Percentiles rank a stretch among this genome's conserved stretches.
These are phyloP conservation scores for Metarhizium brunneum DNA, from an alignment of 2,329 filamentous ascomycete genomes.

Conservation along the genomic window DNA sequence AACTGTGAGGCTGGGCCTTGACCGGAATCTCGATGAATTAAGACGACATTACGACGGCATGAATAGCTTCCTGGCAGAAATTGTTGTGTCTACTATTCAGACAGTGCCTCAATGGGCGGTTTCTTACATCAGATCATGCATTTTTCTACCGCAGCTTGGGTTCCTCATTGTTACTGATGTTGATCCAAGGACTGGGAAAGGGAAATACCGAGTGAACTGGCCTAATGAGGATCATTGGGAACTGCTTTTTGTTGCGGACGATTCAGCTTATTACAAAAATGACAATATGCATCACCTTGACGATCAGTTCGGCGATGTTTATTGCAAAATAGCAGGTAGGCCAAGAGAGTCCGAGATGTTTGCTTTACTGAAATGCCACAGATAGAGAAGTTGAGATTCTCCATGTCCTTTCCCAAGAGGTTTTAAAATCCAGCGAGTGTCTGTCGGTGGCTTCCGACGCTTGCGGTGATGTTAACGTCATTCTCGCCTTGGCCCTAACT, in stretches of 20 bases:
- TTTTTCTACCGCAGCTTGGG: conserved; percentile 85
- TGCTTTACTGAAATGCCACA: conserved; percentile 22
- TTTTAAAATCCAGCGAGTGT: conserved; percentile 59
- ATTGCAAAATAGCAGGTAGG: conserved; percentile 71
- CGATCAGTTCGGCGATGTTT: conserved; percentile 72
- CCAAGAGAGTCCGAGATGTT: background rate
- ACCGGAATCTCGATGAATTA: conserved; percentile 65
- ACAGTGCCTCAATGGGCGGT: conserved; percentile 52
- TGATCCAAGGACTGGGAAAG: conserved; percentile 38
- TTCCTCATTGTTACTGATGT: conserved; percentile 71
- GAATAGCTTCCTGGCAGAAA: conserved; percentile 59
- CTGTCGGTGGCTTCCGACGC: conserved; percentile 65
- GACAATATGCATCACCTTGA: conserved; percentile 73
- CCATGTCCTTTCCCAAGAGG: conserved; percentile 60
- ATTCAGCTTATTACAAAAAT: conserved; percentile 79
- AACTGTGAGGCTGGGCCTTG: conserved; percentile 63
- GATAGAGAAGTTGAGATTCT: conserved; percentile 87
- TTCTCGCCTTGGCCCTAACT: conserved; percentile 70
- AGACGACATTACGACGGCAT: conserved; percentile 73
- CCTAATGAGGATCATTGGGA: conserved; percentile 58
- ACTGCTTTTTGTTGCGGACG: conserved; percentile 63
- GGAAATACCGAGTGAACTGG: conserved; percentile 54
- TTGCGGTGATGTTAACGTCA: conserved; percentile 78
- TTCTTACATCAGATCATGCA: conserved; percentile 58
- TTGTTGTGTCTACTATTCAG: conserved; percentile 53